Conservation (phyloP, 164 flowering plant genomes). For the Euptelea pleiosperma region DNA sequence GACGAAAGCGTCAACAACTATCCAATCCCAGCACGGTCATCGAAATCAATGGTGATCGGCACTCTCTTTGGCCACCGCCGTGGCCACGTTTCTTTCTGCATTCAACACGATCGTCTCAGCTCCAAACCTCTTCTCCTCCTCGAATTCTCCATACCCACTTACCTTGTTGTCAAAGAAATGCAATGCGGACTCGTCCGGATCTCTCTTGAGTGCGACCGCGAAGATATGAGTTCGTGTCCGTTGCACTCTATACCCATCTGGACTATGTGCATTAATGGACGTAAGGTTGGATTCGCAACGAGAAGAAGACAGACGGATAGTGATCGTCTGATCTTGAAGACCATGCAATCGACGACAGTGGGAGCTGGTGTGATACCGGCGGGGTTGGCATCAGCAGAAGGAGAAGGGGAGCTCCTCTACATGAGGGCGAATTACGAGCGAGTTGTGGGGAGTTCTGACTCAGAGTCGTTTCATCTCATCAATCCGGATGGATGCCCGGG, state of each 20-base stretch:
- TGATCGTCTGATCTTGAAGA: constrained; percentile 44
- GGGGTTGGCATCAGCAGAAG: constrained; percentile 22
- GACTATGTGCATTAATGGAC: constrained; percentile 70
- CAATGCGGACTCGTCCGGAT: constrained; percentile 61
- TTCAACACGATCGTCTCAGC: constrained; percentile 57
- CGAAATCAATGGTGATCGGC: constrained; percentile 71
- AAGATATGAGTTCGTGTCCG: constrained; percentile 35
- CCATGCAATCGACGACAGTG: constrained; percentile 60
- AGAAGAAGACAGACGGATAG: constrained; percentile 38
- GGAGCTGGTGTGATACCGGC: constrained; percentile 81
- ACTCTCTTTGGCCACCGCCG: constrained; percentile 70
- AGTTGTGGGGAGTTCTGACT: constrained; percentile 60
- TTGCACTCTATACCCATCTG: constrained; percentile 66
- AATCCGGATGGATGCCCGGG: constrained; percentile 57
- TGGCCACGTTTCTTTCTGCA: constrained; percentile 68
- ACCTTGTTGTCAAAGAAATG: constrained; percentile 69
- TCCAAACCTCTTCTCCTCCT: constrained; percentile 59
- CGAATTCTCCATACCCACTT: constrained; percentile 59
- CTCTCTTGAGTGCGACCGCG: constrained; percentile 53
- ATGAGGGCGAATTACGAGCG: constrained; percentile 83
- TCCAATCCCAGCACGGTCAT: constrained; percentile 40
- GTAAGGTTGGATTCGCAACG: constrained; percentile 57
- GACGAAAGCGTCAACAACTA: constrained; percentile 9
- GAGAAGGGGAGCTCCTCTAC: constrained; percentile 54
- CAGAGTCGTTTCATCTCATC: constrained; percentile 78